Conservation (phyloP, 2,329 filamentous ascomycete species). For the Seiridium cupressi region DNA sequence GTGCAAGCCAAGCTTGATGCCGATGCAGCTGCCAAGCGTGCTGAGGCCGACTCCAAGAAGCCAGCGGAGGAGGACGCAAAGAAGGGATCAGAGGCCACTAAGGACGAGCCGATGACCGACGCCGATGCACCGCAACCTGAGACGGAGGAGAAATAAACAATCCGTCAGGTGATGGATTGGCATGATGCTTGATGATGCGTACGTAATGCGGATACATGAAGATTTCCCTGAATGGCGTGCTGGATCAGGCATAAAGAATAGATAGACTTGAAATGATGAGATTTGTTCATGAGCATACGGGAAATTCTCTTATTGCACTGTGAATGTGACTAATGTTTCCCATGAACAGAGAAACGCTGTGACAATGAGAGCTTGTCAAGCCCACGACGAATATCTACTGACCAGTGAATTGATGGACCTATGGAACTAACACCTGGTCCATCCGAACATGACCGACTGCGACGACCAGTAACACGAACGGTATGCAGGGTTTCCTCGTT, state of each 20-base stretch:
- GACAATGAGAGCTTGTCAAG: no score
- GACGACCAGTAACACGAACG: no score
- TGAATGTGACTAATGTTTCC: no score
- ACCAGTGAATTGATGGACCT: no score
- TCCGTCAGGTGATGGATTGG: not conserved
- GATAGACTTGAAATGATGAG: slow-evolving; percentile 10
- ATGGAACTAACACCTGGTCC: no score
- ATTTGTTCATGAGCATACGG: not conserved
- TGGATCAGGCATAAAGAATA: slow-evolving; percentile 12
- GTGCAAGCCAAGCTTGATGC: slow-evolving; percentile 75
- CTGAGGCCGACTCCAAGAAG: slow-evolving; percentile 73
- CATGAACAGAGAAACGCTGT: no score
- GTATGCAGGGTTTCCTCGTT: no score
- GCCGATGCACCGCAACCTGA: slow-evolving; percentile 57
- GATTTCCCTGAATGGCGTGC: slow-evolving; percentile 7
- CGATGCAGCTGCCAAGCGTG: slow-evolving; percentile 68
- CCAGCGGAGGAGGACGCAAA: slow-evolving; percentile 53
- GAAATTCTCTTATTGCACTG: no score
- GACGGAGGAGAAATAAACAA: slow-evolving; percentile 33
- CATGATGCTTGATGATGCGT: slow-evolving; percentile 3
- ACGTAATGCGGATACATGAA: slow-evolving; percentile 6
- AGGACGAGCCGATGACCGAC: slow-evolving; percentile 65
- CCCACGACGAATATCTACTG: no score
- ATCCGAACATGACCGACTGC: no score
- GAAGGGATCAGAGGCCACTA: slow-evolving; percentile 44